These are phyloP conservation scores for Cichorium intybus DNA, from an alignment of 140 eudicot genomes.

Conservation along the genomic window DNA sequence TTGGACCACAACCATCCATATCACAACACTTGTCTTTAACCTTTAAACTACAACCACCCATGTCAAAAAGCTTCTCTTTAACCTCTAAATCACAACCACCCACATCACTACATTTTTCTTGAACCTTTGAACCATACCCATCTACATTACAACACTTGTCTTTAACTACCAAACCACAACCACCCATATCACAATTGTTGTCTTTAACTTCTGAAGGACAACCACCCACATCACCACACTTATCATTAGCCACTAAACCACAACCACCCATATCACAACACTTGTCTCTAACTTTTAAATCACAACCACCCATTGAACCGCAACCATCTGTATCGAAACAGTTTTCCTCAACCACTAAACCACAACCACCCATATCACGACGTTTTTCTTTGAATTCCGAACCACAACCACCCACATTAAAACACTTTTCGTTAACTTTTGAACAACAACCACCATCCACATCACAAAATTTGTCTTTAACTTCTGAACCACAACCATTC, in stretches of 20 bases:
- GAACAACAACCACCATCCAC: slow-evolving; percentile 13
- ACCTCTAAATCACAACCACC: neutral
- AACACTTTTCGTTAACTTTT: slow-evolving; percentile 8
- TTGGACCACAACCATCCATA: neutral
- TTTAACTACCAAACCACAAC: too few relatives aligned
- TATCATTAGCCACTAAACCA: too few relatives aligned
- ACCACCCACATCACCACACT: neutral
- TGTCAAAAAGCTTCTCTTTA: too few relatives aligned
- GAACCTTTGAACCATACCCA: neutral
- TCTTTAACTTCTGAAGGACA: neutral
- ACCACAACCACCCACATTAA: too few relatives aligned
- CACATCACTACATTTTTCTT: neutral
- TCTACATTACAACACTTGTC: neutral
- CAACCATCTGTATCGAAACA: neutral
- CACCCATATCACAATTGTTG: too few relatives aligned
- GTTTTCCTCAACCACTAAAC: neutral
- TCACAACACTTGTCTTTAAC: too few relatives aligned
- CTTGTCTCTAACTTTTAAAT: too few relatives aligned
- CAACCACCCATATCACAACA: too few relatives aligned
- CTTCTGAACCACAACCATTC: too few relatives aligned
- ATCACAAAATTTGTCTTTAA: too few relatives aligned
- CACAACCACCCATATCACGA: neutral
- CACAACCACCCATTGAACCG: neutral
- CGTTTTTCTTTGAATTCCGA: too few relatives aligned
- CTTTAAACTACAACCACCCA: too few relatives aligned